Conservation (phyloP, 2,329 filamentous ascomycete species). For the Pseudohalonectria lignicola region DNA sequence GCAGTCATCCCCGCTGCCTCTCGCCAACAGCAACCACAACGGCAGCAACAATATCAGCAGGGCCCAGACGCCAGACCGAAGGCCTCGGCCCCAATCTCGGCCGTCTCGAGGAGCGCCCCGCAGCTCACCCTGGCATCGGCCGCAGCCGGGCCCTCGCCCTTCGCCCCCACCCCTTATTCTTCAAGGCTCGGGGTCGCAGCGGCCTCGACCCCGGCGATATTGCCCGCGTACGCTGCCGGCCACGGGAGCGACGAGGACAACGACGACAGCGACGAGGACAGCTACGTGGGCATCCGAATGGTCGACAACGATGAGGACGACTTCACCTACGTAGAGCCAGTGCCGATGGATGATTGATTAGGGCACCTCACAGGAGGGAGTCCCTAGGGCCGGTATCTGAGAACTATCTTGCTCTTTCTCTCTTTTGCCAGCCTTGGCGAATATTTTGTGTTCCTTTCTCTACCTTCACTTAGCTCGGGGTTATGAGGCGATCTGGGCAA, state of each 20-base stretch:
- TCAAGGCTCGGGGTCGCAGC: too few species aligned
- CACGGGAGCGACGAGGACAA: neutral
- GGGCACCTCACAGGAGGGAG: neutral
- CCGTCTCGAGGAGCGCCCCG: neutral
- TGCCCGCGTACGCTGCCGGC: neutral
- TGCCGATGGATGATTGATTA: slow-evolving; percentile 6
- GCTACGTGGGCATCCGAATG: slow-evolving; percentile 7
- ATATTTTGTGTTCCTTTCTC: too few species aligned
- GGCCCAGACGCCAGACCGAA: neutral
- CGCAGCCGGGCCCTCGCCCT: too few species aligned
- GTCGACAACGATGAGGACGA: slow-evolving; percentile 6
- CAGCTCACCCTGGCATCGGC: neutral
- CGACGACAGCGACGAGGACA: slow-evolving; percentile 5
- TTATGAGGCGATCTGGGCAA: too few species aligned
- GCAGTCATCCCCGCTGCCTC: too few species aligned
- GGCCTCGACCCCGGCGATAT: too few species aligned
- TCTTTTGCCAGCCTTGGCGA: too few species aligned
- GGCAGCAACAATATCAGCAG: neutral
- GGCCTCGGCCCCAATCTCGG: neutral
- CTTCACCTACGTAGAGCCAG: slow-evolving; percentile 7
- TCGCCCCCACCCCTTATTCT: too few species aligned
- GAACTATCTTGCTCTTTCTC: too few species aligned
- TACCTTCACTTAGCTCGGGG: too few species aligned
- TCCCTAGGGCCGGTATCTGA: too few species aligned
- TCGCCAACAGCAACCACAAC: too few species aligned